Evolutionary conservation across 1,284 basidiomycete species (phyloP).

Genomic region (Naganishia albida): DNA sequence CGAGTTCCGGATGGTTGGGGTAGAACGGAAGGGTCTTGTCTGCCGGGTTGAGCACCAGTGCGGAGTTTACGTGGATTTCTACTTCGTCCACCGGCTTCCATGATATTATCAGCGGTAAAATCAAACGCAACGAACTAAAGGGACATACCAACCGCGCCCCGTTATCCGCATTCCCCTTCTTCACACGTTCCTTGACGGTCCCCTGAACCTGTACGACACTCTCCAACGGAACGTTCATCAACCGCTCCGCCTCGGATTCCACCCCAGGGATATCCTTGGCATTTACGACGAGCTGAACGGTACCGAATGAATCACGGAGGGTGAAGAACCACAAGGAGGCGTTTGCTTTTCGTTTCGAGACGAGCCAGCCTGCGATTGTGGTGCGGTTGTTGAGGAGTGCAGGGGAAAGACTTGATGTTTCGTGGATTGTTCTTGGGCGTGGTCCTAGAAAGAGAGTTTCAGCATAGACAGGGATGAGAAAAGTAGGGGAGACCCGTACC

Average conservation of each 20-base stretch:
- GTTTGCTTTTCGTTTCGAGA: slow-evolving; percentile 43
- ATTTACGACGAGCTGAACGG: slow-evolving; percentile 69
- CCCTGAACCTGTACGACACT: slow-evolving; percentile 75
- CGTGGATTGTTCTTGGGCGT: slow-evolving; percentile 59
- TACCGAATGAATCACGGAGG: slow-evolving; percentile 73
- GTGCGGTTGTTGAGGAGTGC: slow-evolving; percentile 63
- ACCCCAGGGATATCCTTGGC: slow-evolving; percentile 36
- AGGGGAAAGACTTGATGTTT: slow-evolving; percentile 64
- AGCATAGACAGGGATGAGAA: neutral
- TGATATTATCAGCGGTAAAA: slow-evolving; percentile 35
- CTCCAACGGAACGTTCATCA: slow-evolving; percentile 69
- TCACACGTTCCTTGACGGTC: slow-evolving; percentile 65
- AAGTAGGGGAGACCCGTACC: neutral
- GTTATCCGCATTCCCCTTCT: slow-evolving; percentile 58
- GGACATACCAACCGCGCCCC: slow-evolving; percentile 26
- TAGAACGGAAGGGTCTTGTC: slow-evolving; percentile 70
- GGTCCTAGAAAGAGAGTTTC: slow-evolving; percentile 35
- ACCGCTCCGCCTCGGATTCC: slow-evolving; percentile 55
- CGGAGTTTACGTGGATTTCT: slow-evolving; percentile 73
- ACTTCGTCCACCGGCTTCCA: slow-evolving; percentile 70
- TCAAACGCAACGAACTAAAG: neutral
- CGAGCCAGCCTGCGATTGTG: slow-evolving; percentile 70
- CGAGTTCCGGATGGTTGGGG: slow-evolving; percentile 74
- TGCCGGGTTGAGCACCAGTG: slow-evolving; percentile 77
- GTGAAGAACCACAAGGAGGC: slow-evolving; percentile 55